phyloP scores from a whole-genome alignment of 176 grass and related monocot species.

The Canna indica region DNA sequence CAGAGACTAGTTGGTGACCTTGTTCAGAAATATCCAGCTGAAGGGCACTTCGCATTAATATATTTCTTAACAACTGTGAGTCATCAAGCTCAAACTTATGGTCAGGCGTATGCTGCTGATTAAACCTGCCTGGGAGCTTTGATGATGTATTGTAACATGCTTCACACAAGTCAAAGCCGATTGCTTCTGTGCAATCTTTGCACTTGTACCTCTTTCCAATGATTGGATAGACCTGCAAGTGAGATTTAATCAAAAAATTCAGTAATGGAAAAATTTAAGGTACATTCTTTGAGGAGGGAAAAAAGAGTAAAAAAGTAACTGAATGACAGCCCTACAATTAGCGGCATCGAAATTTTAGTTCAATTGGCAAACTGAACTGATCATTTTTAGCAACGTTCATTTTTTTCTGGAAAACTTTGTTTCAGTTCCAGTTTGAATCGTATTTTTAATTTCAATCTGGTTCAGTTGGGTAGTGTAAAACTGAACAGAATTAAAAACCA shows the following conservation, averaged over 20 bases:
- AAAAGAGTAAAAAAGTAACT: not conserved
- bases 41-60: constrained; percentile 8
- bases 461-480: no score
- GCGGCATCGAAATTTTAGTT: no score
- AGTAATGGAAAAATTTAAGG: not conserved
- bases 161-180: constrained; percentile 78
- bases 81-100: constrained; percentile 57
- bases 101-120: constrained; percentile 84
- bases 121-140: constrained; percentile 76
- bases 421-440: no score
- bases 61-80: not conserved
- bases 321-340: no score
- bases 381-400: no score
- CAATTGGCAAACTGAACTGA: no score
- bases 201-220: constrained; percentile 77
- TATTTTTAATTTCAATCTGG: no score
- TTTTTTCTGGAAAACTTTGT: no score
- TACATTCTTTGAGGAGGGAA: not conserved
- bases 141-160: constrained; percentile 48
- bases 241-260: not conserved
- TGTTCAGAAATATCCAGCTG: constrained; percentile 7
- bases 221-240: constrained; percentile 55
- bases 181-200: constrained; percentile 46
- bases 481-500: no score
- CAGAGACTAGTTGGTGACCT: not conserved